Evolutionary conservation across 2,329 filamentous ascomycete genomes (phyloP).

Genomic region (Exserohilum turcica): DNA sequence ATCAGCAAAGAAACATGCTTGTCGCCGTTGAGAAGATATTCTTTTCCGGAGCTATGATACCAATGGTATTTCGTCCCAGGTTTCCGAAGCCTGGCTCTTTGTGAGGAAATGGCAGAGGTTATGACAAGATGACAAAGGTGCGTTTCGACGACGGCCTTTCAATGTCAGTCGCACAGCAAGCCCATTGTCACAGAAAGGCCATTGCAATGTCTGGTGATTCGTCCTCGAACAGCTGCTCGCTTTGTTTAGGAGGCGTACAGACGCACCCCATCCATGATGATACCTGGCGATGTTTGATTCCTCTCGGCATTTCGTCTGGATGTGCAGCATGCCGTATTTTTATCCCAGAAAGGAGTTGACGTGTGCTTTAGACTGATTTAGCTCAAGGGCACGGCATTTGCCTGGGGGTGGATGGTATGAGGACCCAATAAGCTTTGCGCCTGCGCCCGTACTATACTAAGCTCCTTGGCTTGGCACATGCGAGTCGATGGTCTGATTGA

Average conservation of each 20-base stretch:
- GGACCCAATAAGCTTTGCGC: not conserved
- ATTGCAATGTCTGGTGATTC: not conserved
- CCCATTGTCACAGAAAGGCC: conserved; percentile 4
- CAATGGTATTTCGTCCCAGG: not conserved
- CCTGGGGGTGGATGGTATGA: not conserved
- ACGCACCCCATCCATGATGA: not conserved
- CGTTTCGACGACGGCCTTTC: conserved; percentile 3
- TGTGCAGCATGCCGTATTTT: not conserved
- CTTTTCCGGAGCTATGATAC: not conserved
- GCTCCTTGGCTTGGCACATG: not conserved
- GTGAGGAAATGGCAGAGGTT: not conserved
- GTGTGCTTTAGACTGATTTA: not conserved
- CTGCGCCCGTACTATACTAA: not conserved
- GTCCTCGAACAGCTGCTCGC: not conserved
- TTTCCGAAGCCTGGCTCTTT: conserved; percentile 5
- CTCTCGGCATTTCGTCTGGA: not conserved
- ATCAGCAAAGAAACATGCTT: not conserved
- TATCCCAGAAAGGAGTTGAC: not conserved
- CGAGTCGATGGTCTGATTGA: not conserved
- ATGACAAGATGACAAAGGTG: conserved; percentile 5
- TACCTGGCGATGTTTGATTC: not conserved
- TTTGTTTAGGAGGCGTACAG: conserved; percentile 1
- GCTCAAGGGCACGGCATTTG: not conserved
- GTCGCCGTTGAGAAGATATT: not conserved
- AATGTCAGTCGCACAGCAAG: not conserved